Conservation (phyloP, 345 rosid genomes). For the Acer saccharum region DNA sequence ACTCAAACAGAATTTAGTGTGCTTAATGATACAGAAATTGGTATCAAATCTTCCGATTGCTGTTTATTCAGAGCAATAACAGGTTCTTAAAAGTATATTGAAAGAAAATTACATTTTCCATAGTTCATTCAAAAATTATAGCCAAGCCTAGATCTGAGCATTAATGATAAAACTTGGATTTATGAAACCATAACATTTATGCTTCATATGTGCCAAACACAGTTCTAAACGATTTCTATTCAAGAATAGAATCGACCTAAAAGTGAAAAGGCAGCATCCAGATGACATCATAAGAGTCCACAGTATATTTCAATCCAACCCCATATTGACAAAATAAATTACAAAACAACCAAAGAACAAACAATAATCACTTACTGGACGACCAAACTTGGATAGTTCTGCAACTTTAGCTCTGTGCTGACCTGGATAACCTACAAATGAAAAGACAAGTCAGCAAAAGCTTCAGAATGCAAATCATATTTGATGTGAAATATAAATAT, state of each 20-base stretch:
- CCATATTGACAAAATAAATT: background rate
- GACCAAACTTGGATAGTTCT: constrained; percentile 69
- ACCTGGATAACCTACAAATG: constrained; percentile 56
- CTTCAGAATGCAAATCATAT: background rate
- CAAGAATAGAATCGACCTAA: background rate
- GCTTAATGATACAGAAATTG: too few species aligned
- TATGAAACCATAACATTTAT: background rate
- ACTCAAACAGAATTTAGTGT: background rate
- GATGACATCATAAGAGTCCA: background rate
- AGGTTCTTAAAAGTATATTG: background rate
- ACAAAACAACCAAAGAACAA: background rate
- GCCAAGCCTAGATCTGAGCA: background rate
- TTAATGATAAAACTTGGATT: background rate
- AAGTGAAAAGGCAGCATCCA: background rate
- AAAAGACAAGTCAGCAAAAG: constrained; percentile 8
- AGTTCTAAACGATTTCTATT: background rate
- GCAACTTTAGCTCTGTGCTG: constrained; percentile 58
- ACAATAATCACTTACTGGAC: constrained; percentile 54
- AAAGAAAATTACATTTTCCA: background rate
- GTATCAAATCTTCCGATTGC: too few species aligned
- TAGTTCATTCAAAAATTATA: background rate
- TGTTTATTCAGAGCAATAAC: background rate
- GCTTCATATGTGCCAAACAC: background rate
- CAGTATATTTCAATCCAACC: background rate
- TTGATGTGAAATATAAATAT: background rate